Percentiles rank a stretch among this genome's conserved stretches.
Conservation (phyloP, 179 eudicot species). For the Beta lomatogona region DNA sequence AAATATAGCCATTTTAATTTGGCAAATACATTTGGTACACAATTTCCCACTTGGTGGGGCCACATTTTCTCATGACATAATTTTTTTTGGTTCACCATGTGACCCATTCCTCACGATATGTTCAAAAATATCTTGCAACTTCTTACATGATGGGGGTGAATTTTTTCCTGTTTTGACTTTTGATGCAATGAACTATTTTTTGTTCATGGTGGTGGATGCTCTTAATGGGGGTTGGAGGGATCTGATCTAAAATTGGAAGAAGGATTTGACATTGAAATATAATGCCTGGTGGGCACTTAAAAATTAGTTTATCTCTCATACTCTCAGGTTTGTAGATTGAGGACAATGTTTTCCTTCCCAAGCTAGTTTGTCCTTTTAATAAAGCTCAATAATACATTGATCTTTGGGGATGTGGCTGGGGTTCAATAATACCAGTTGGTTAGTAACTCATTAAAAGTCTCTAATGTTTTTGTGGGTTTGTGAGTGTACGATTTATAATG, state of each 20-base stretch:
- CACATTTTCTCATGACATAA: no score
- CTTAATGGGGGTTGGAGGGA: background rate
- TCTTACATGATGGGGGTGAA: no score
- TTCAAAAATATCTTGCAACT: no score
- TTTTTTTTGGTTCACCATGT: no score
- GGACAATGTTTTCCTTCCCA: background rate
- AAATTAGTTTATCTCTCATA: background rate
- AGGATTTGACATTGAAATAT: background rate
- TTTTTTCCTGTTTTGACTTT: no score
- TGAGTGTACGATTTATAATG: background rate
- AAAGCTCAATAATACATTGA: background rate
- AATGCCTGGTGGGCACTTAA: background rate
- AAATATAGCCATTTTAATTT: no score
- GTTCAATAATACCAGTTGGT: background rate
- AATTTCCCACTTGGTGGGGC: no score
- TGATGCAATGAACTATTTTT: no score
- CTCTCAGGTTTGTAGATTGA: background rate
- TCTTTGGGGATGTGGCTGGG: background rate
- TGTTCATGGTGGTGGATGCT: no score
- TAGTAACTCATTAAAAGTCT: background rate
- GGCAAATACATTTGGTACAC: no score
- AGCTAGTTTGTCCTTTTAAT: background rate
- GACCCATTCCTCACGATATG: no score
- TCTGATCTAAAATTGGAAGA: background rate
- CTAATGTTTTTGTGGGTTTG: background rate